Evolutionary conservation across 148 eudicot genomes (phyloP).

Genomic region (Euryodendron excelsum): DNA sequence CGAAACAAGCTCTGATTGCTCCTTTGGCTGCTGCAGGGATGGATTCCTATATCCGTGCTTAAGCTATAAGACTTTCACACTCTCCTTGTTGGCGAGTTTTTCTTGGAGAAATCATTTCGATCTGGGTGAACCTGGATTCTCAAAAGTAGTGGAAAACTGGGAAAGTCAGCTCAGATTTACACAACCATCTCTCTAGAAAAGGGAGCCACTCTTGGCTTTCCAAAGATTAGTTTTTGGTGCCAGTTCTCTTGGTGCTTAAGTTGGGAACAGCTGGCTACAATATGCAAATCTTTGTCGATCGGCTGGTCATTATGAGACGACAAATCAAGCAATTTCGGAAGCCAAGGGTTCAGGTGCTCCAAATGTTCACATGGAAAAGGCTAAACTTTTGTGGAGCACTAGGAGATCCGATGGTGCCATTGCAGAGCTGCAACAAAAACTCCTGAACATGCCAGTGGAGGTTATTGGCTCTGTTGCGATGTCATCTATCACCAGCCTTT

Average conservation of each 20-base stretch:
- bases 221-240: slow-evolving; percentile 87
- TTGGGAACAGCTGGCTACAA: slow-evolving; percentile 93
- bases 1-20: slow-evolving; percentile 93
- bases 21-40: slow-evolving; percentile 99
- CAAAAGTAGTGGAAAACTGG: slow-evolving; percentile 62
- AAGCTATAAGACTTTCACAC: slow-evolving; percentile 82
- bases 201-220: slow-evolving; percentile 97
- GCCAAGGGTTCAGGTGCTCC: slow-evolving; percentile 77
- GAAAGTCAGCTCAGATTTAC: slow-evolving; percentile 80
- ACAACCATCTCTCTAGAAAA: slow-evolving; percentile 89
- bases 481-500: slow-evolving; percentile 86
- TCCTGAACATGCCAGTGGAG: slow-evolving; percentile 82
- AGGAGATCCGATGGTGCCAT: slow-evolving; percentile 93
- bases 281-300: slow-evolving; percentile 96
- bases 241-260: slow-evolving; percentile 67
- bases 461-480: slow-evolving; percentile 77
- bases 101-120: slow-evolving; percentile 62
- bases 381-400: slow-evolving; percentile 96
- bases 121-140: slow-evolving; percentile 52
- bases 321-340: slow-evolving; percentile 91
- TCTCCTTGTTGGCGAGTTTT: slow-evolving; percentile 72
- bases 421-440: slow-evolving; percentile 88
- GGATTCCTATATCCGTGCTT: slow-evolving; percentile 96
- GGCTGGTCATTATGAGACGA: slow-evolving; percentile 97
- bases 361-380: slow-evolving; percentile 92